Percentiles rank a stretch among this genome's conserved stretches.
These are phyloP conservation scores for Trichoderma orchidacearum DNA, from an alignment of 495 filamentous ascomycete genomes.

Conservation along the genomic window DNA sequence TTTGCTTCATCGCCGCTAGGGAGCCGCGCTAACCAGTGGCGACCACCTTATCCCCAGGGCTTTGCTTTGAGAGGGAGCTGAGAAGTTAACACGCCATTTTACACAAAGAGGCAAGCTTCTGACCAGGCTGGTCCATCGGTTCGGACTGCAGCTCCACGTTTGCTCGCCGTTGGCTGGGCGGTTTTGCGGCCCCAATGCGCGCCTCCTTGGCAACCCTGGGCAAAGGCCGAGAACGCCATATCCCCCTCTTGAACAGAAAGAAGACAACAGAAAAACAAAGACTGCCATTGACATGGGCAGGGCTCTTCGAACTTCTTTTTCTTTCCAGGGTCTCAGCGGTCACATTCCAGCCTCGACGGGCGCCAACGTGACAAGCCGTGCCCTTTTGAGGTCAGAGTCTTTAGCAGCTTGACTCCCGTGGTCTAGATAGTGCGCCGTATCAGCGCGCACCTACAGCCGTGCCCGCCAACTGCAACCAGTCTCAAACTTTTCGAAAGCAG, in stretches of 20 bases:
- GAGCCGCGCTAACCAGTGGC: not conserved
- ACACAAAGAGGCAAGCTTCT: not conserved
- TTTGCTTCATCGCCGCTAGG: not conserved
- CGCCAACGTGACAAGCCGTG: not conserved
- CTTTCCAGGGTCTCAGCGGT: not conserved
- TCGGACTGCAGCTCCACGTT: not conserved
- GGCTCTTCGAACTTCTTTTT: not conserved
- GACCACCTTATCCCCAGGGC: not conserved
- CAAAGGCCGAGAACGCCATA: not conserved
- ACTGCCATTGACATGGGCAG: not conserved
- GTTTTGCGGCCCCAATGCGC: not conserved
- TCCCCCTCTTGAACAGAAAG: not conserved
- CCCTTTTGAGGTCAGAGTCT: not conserved
- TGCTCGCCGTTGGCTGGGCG: not conserved
- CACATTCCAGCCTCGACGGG: not conserved
- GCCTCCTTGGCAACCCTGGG: not conserved
- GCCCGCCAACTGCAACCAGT: not conserved
- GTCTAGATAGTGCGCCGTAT: not conserved
- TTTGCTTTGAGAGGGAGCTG: not conserved
- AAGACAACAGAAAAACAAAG: not conserved
- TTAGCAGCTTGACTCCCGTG: too few species aligned
- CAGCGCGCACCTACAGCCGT: not conserved
- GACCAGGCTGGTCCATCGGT: not conserved
- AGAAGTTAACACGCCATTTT: not conserved
- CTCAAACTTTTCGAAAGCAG: not conserved